Evolutionary conservation across 106 monocot genomes (phyloP).

Genomic region (Platanthera zijinensis): DNA sequence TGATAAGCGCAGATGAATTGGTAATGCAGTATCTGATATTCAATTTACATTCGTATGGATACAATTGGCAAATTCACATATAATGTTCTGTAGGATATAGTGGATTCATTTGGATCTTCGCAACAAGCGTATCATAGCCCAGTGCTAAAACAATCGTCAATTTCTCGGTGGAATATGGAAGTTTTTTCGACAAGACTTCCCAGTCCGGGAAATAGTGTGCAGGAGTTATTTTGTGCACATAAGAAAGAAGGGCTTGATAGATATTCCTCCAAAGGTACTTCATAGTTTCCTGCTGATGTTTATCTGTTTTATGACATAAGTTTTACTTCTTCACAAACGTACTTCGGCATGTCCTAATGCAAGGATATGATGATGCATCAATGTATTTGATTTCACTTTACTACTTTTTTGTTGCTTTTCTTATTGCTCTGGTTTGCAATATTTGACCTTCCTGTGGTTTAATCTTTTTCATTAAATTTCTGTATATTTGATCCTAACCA

Average conservation of each 20-base stretch:
- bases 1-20: conserved; percentile 19
- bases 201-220: not conserved
- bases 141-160: not conserved
- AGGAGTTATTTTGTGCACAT: not conserved
- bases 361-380: not conserved
- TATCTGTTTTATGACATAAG: not conserved
- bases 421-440: not conserved
- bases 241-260: not conserved
- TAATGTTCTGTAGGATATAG: not conserved
- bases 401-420: not conserved
- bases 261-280: not conserved
- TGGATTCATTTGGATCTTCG: not conserved
- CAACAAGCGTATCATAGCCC: not conserved
- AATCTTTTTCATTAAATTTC: not conserved
- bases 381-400: not conserved
- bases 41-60: not conserved
- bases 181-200: not conserved
- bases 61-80: not conserved
- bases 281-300: not conserved
- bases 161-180: not conserved
- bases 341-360: not conserved
- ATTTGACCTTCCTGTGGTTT: not conserved
- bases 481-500: not conserved
- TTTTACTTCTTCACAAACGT: not conserved
- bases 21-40: conserved; percentile 15